Percentiles rank a stretch among this genome's conserved stretches.
phyloP scores from a whole-genome alignment of 2,329 filamentous ascomycete species.

The Pseudogymnoascus sp. region DNA sequence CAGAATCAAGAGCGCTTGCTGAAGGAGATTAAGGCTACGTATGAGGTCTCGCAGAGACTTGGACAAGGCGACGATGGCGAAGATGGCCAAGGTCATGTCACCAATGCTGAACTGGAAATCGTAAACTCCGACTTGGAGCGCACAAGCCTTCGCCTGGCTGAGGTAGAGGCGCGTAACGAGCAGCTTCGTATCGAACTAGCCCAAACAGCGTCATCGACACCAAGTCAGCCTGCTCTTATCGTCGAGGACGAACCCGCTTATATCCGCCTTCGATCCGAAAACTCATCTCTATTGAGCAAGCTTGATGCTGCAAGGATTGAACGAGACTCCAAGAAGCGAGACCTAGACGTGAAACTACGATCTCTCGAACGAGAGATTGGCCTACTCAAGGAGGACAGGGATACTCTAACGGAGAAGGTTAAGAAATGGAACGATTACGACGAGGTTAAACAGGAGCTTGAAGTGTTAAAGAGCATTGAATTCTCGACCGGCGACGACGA shows the following conservation, averaged over 20 bases:
- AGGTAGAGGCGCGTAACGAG: constrained; percentile 90
- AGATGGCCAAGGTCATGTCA: constrained; percentile 54
- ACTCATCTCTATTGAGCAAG: constrained; percentile 82
- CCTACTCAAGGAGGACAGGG: constrained; percentile 70
- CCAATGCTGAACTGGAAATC: constrained; percentile 87
- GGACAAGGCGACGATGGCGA: constrained; percentile 61
- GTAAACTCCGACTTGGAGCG: constrained; percentile 85
- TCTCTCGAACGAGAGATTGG: constrained; percentile 71
- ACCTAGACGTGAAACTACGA: constrained; percentile 66
- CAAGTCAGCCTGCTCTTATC: constrained; percentile 48
- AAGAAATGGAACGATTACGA: constrained; percentile 92
- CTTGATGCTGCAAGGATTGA: constrained; percentile 78
- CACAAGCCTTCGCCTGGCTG: constrained; percentile 75
- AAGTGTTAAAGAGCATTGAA: constrained; percentile 95
- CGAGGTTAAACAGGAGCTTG: constrained; percentile 89
- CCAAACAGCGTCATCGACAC: constrained; percentile 68
- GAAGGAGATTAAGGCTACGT: constrained; percentile 92
- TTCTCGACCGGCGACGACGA: constrained; percentile 87
- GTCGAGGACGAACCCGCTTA: constrained; percentile 86
- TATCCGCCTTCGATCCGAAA: constrained; percentile 83
- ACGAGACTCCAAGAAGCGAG: constrained; percentile 69
- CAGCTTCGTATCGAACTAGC: constrained; percentile 85
- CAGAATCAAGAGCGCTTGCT: constrained; percentile 88
- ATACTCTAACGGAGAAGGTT: constrained; percentile 69
- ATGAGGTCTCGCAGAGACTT: constrained; percentile 88